phyloP scores from a whole-genome alignment of 2,329 filamentous ascomycete species.

The Penicillium sp. region DNA sequence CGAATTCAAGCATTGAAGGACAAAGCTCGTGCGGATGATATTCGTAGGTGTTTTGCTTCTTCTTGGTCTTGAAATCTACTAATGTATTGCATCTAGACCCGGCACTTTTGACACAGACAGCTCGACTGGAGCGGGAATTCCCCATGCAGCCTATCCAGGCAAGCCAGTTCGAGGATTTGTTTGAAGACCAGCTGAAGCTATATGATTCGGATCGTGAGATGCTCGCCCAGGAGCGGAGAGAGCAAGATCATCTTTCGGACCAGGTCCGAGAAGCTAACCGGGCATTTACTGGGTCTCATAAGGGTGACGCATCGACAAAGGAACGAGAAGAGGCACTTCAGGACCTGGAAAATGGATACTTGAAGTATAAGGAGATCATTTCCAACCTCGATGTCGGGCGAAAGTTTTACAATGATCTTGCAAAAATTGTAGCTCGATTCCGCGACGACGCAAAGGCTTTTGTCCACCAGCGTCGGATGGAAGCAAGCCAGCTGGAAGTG shows the following conservation, averaged over 20 bases:
- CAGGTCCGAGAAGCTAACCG: slow-evolving; percentile 74
- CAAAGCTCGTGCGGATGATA: slow-evolving; percentile 82
- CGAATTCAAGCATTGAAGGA: slow-evolving; percentile 77
- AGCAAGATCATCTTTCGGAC: slow-evolving; percentile 70
- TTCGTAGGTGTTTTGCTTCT: slow-evolving; percentile 55
- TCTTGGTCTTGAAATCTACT: not conserved
- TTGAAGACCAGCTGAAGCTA: slow-evolving; percentile 74
- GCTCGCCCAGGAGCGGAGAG: slow-evolving; percentile 67
- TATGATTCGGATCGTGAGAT: slow-evolving; percentile 78
- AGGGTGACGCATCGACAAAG: slow-evolving; percentile 63
- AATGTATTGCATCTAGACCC: slow-evolving; percentile 49
- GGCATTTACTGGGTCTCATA: slow-evolving; percentile 71
- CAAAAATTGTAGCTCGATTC: slow-evolving; percentile 81
- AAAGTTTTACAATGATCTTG: slow-evolving; percentile 96
- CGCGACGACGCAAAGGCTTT: slow-evolving; percentile 77
- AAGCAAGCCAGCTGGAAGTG: slow-evolving; percentile 77
- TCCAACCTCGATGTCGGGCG: slow-evolving; percentile 86
- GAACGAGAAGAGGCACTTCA: slow-evolving; percentile 87
- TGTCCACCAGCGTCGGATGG: slow-evolving; percentile 74
- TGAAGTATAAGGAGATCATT: slow-evolving; percentile 95
- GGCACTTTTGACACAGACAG: slow-evolving; percentile 78
- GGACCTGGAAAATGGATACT: slow-evolving; percentile 83
- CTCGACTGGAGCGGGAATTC: slow-evolving; percentile 79
- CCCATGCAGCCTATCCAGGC: slow-evolving; percentile 81
- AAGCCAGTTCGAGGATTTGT: slow-evolving; percentile 88